Base-by-base conservation (phyloP, 2,329 filamentous ascomycete species). In the Calycina marina region DNA sequence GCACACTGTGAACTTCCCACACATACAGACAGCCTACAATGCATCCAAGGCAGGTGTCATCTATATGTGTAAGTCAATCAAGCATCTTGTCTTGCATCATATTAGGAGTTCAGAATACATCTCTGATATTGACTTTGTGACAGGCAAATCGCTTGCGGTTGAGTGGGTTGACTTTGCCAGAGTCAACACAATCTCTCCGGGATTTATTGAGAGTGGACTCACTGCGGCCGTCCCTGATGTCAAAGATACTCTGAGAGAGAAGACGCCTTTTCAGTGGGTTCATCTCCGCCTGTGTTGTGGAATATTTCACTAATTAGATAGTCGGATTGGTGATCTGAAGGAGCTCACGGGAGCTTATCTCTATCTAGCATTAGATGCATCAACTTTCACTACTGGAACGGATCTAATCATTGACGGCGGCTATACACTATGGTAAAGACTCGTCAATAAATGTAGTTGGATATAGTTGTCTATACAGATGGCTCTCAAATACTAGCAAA, bases 321-420 rank as follows among this genome's bases (percentile, higher is more conserved):
- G 17, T 15, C 69, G 83, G 42, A 77, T 85, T 50, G 83, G 77
- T 6, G 63, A 74, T 42, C 61, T 71, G 3, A 68, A 72, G 38
- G 83, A 93, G 61, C 63, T 92, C 45, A 86, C 88, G 61, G 84
- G 81, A 13, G 77, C 77, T 12, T 93, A 80, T 53, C 57, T 92
- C 29, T 90, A 85, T 56, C 62, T 92, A 35, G 78, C 80, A 12
- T 82, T 76, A 10, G 82, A 92, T 55, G 82, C 82, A 4, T 71
- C 77, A n/a, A 80, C 73, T 33, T 92, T 84, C 58, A 84, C 77
- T 12, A 92, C 82, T 6, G 83, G 73, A 20, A 17, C 31, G 9
- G 25, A 34, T 24, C 12, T 28, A 6, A 13, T 24, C 17, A 11
- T 25, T 25, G 30, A 32, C 14, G 30, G 30, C 14, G 30, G 30